Evolutionary conservation across 768 basidiomycete species (phyloP), one percentile per base, ranked within the genome.

Genomic region (Trametes cinnabarina): DNA sequence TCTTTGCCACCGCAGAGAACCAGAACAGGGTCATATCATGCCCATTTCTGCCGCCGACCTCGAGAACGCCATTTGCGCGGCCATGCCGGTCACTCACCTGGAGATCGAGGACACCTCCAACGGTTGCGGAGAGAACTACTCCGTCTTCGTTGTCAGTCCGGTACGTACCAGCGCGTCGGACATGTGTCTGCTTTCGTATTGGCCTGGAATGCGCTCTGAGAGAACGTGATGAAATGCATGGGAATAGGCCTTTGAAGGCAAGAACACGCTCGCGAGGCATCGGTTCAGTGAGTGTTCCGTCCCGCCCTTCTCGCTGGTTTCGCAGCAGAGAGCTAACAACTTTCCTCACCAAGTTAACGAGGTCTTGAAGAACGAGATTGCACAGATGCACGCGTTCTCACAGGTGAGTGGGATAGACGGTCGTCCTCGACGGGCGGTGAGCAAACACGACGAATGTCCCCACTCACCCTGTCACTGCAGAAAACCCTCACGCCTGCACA

Each of bases 371-470:
- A 74, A 73, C 2, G 77, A 92, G 64, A 92, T 94, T 55, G 76
- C 87, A 0, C 82, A 87, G 55, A 86, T 94, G 81, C 91, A 94
- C 65, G 91, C 92, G 4, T 94, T 94, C 72, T 91, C 91, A 14
- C 91, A 94, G 84, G 92, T 91, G 63, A 51, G 73, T 46, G 44
- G 14, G 26, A n/a, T n/a, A n/a, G n/a, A n/a, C n/a, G n/a, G n/a
- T n/a, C n/a, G n/a, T n/a, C 10, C 43, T 26, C 23, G 2, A 22
- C 23, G 5, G 32, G 15, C 39, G 30, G 42, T 49, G 5, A 20
- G 23, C 22, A 20, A 20, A 15, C 37, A 39, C 14, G 17, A 1
- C 5, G 15, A 14, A 35, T 5, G 11, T 11, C 30, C 12, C 7
- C 1, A 34, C 42, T 60, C 25, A 61, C 52, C 12, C 11, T 42